These are phyloP conservation scores for Wallacemonas sp. DNA, from an alignment of 208 protist genomes.

Conservation along the genomic window DNA sequence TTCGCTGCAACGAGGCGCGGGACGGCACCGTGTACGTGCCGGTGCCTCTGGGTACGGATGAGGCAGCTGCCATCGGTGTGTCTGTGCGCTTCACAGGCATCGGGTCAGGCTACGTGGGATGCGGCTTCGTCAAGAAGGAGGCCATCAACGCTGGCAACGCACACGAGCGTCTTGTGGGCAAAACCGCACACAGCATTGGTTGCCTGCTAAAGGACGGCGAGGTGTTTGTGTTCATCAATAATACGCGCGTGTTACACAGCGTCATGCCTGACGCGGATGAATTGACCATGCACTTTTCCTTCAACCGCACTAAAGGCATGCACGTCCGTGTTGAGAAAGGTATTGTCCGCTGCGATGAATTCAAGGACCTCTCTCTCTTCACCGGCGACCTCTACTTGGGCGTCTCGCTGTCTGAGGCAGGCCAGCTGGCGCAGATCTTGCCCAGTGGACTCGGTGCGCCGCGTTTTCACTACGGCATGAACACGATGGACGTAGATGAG, in stretches of 20 bases:
- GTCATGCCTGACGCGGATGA: neutral
- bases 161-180: neutral
- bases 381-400: no score
- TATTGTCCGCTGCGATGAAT: neutral
- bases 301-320: neutral
- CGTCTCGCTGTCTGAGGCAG: no score
- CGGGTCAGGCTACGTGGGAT: neutral
- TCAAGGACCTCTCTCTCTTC: no score
- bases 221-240: neutral
- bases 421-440: no score
- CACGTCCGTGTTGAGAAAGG: neutral
- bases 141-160: neutral
- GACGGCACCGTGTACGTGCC: neutral
- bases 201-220: slow-evolving; percentile 1
- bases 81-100: slow-evolving; percentile 1
- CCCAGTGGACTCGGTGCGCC: no score
- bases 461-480: no score
- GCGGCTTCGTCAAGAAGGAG: neutral
- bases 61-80: neutral
- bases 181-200: neutral
- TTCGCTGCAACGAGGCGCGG: neutral
- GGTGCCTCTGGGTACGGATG: neutral
- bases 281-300: neutral
- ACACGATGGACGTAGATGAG: no score
- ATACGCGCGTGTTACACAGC: neutral